A percentile compares a stretch with the other conserved stretches of the same genome.
phyloP scores from a whole-genome alignment of 2,329 filamentous ascomycete species.

The Epichloe sibirici region DNA sequence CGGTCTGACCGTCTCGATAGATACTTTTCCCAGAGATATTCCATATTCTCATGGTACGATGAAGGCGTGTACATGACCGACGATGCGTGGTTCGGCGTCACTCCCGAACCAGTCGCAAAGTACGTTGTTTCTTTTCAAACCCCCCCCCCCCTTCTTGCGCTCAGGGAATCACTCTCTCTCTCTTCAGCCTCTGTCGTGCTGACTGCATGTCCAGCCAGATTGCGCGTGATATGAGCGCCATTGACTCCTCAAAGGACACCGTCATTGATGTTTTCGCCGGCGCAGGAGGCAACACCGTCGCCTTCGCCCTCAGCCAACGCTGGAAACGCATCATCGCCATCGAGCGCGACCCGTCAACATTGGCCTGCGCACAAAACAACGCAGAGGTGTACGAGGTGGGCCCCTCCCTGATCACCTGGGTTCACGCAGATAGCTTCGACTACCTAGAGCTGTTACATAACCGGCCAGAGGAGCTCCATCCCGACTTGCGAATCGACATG shows the following conservation, averaged over 20 bases:
- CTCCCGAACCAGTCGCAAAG: constrained; percentile 82
- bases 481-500: constrained; percentile 28
- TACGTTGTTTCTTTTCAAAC: constrained; percentile 27
- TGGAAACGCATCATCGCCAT: constrained; percentile 83
- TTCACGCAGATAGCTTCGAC: constrained; percentile 77
- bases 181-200: not conserved
- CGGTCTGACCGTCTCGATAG: constrained; percentile 29
- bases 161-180: not conserved
- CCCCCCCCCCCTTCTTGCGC: not conserved
- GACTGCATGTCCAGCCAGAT: constrained; percentile 46
- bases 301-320: constrained; percentile 69
- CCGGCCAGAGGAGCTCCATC: constrained; percentile 23
- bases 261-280: constrained; percentile 86
- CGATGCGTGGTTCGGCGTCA: constrained; percentile 94
- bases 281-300: constrained; percentile 86
- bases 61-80: constrained; percentile 83
- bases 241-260: constrained; percentile 43
- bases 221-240: constrained; percentile 54
- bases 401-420: constrained; percentile 64
- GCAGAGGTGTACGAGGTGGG: constrained; percentile 72
- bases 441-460: constrained; percentile 40
- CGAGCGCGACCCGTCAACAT: constrained; percentile 66
- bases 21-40: constrained; percentile 83
- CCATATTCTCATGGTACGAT: constrained; percentile 79
- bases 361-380: constrained; percentile 89